phyloP scores from a whole-genome alignment of 768 basidiomycete genomes.

The Tubosaeta sp. region DNA sequence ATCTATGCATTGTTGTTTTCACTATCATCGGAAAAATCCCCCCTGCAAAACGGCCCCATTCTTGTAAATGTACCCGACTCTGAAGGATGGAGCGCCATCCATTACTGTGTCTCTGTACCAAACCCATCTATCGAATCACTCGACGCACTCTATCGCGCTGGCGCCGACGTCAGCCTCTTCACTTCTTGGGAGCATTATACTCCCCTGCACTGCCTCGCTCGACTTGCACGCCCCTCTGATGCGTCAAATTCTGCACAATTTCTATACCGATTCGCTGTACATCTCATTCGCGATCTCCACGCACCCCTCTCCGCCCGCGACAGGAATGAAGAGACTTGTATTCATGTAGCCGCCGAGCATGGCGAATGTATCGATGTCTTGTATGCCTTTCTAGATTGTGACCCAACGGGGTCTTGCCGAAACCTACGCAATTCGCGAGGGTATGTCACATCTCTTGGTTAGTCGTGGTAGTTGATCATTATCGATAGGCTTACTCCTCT shows the following conservation, averaged over 20 bases:
- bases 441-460: constrained; percentile 37
- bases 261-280: constrained; percentile 57
- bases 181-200: constrained; percentile 62
- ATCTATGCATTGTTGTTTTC: constrained; percentile 56
- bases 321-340: constrained; percentile 67
- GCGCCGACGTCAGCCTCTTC: constrained; percentile 70
- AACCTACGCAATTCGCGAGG: constrained; percentile 68
- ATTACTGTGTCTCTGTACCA: constrained; percentile 57
- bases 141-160: constrained; percentile 70
- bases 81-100: constrained; percentile 70
- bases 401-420: constrained; percentile 49
- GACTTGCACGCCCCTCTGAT: constrained; percentile 31
- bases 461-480: background rate
- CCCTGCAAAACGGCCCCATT: constrained; percentile 34
- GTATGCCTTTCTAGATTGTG: constrained; percentile 60
- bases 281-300: constrained; percentile 65
- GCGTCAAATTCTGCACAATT: constrained; percentile 33
- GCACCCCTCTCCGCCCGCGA: constrained; percentile 67
- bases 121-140: constrained; percentile 58
- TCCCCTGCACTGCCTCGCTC: constrained; percentile 64
- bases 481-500: constrained; percentile 47
- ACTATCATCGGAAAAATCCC: constrained; percentile 40
- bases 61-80: constrained; percentile 68
- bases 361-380: constrained; percentile 63
- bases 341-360: constrained; percentile 75